Conservation (phyloP, 805 yeast species). For the Ogataea saltuana region DNA sequence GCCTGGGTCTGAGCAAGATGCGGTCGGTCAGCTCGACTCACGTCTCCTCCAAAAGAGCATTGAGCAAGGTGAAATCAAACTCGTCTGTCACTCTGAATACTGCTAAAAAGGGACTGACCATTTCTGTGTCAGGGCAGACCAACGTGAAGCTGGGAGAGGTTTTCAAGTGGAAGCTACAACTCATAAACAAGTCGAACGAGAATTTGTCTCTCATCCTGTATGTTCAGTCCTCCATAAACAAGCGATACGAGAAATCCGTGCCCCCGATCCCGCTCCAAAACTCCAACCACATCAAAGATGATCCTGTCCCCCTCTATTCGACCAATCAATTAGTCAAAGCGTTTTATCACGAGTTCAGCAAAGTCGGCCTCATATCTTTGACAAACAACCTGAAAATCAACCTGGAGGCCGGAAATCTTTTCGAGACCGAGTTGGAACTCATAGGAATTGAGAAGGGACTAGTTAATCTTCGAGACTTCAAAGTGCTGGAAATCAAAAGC, state of each 20-base stretch:
- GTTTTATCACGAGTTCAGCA: conserved; percentile 40
- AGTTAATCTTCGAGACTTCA: conserved; percentile 63
- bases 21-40: conserved; percentile 22
- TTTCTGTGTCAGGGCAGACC: conserved; percentile 65
- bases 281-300: conserved; percentile 19
- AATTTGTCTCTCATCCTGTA: conserved; percentile 54
- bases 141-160: conserved; percentile 59
- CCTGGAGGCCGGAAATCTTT: conserved; percentile 59
- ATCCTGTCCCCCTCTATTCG: conserved; percentile 33
- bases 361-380: conserved; percentile 60
- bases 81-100: conserved; percentile 26
- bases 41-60: conserved; percentile 23
- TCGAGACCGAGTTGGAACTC: conserved; percentile 60
- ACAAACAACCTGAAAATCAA: conserved; percentile 65
- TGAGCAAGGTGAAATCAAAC: conserved; percentile 23
- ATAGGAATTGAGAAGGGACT: conserved; percentile 67
- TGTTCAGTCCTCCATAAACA: conserved; percentile 39
- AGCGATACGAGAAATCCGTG: conserved; percentile 38
- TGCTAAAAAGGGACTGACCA: conserved; percentile 38
- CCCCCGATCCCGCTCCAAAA: conserved; percentile 38
- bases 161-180: conserved; percentile 64
- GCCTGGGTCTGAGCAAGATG: conserved; percentile 10
- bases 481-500: conserved; percentile 57
- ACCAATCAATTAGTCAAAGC: conserved; percentile 30
- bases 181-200: conserved; percentile 57